A percentile compares a stretch with the other conserved stretches of the same genome.
phyloP scores from a whole-genome alignment of 2,329 filamentous ascomycete genomes.

The Emergomyces orientalis region DNA sequence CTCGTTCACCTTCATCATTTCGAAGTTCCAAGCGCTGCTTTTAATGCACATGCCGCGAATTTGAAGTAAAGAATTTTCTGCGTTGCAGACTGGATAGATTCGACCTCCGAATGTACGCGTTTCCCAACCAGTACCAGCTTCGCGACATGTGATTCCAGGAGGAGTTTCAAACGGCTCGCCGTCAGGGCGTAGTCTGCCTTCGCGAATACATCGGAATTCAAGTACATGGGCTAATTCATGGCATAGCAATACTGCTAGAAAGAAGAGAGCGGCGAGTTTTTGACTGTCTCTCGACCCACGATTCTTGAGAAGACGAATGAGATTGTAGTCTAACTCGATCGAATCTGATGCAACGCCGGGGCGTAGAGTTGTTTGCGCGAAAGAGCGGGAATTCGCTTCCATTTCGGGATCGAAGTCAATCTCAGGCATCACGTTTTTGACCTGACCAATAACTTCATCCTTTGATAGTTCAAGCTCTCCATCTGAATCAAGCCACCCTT shows the following conservation, averaged over 20 bases:
- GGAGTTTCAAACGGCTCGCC: conserved; percentile 12
- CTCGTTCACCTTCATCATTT: conserved; percentile 1
- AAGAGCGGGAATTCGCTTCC: neutral
- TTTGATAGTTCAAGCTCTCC: conserved; percentile 3
- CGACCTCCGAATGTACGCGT: conserved; percentile 12
- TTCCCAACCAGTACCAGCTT: conserved; percentile 13
- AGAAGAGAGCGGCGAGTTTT: conserved; percentile 9
- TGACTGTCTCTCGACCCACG: neutral
- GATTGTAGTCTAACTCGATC: conserved; percentile 10
- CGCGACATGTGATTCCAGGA: conserved; percentile 9
- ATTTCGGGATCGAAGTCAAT: conserved; percentile 6
- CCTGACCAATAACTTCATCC: neutral
- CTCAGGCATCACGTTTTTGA: conserved; percentile 9
- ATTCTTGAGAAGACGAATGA: conserved; percentile 8
- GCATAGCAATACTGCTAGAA: conserved; percentile 9
- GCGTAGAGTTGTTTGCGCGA: conserved; percentile 4
- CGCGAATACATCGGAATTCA: conserved; percentile 11
- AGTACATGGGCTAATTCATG: conserved; percentile 11
- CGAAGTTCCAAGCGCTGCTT: neutral
- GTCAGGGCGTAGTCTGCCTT: conserved; percentile 8
- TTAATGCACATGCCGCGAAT: neutral
- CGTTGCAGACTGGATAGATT: conserved; percentile 10
- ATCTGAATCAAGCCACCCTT: conserved; percentile 8
- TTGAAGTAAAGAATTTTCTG: conserved; percentile 8
- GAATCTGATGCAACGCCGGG: conserved; percentile 6